Evolutionary conservation across 1,284 basidiomycete genomes (phyloP).

Genomic region (Naganishia sp.): DNA sequence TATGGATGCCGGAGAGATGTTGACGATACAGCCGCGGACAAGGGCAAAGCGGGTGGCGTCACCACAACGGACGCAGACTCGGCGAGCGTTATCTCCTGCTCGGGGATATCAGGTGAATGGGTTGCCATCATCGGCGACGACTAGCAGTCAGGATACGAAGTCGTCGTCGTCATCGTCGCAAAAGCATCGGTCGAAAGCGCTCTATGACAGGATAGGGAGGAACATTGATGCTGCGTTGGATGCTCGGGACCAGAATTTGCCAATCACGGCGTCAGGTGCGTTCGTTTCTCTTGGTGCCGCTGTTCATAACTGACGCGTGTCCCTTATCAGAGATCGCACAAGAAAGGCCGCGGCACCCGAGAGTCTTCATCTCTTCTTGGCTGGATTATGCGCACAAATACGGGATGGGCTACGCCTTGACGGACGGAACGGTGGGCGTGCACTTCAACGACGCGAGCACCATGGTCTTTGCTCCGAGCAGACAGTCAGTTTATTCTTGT

Average conservation of each 20-base stretch:
- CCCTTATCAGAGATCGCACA: constrained; percentile 16
- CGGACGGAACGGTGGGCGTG: constrained; percentile 89
- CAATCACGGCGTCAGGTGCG: constrained; percentile 25
- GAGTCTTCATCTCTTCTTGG: constrained; percentile 93
- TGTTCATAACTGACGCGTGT: neutral
- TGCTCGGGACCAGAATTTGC: constrained; percentile 6
- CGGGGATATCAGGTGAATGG: constrained; percentile 24
- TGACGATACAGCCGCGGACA: constrained; percentile 59
- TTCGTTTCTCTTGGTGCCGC: neutral
- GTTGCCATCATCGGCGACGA: neutral
- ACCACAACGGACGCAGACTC: constrained; percentile 5
- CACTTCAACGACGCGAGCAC: constrained; percentile 95
- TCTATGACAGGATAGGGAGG: constrained; percentile 24
- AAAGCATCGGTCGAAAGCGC: constrained; percentile 14
- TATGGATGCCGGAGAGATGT: constrained; percentile 38
- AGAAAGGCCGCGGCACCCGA: constrained; percentile 57
- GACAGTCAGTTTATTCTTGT: constrained; percentile 61
- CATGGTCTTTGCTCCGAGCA: constrained; percentile 78
- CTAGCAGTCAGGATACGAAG: constrained; percentile 2
- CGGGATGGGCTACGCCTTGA: constrained; percentile 95
- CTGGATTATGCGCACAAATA: constrained; percentile 98
- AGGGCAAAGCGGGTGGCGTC: constrained; percentile 70
- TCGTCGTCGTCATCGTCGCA: constrained; percentile 12
- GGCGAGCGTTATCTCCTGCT: constrained; percentile 21
- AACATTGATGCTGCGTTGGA: constrained; percentile 19